phyloP scores from a whole-genome alignment of 352 stramenopile species.

The Phytophthora citrophthora region DNA sequence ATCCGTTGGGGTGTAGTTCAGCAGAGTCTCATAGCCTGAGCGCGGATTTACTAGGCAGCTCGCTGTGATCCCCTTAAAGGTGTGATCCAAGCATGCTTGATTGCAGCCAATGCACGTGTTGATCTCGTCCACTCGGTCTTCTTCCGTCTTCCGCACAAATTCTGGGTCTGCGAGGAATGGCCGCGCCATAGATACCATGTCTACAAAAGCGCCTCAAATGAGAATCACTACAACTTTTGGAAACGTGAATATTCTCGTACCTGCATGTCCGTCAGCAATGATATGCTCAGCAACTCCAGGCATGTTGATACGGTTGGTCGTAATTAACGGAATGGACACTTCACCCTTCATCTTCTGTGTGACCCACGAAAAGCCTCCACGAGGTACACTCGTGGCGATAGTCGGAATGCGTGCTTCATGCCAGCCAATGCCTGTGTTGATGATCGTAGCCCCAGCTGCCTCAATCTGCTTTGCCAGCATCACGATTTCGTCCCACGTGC shows the following conservation, averaged over 20 bases:
- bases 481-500: conserved; percentile 89
- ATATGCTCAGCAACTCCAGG: conserved; percentile 92
- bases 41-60: conserved; percentile 97
- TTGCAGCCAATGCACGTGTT: conserved; percentile 99
- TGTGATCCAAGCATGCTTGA: conserved; percentile 97
- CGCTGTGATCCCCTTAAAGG: conserved; percentile 94
- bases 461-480: conserved; percentile 92
- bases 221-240: neutral
- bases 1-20: conserved; percentile 74
- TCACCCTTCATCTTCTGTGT: conserved; percentile 92
- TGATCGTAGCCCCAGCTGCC: conserved; percentile 93
- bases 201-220: conserved; percentile 16
- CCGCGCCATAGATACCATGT: conserved; percentile 89
- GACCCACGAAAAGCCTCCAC: conserved; percentile 94
- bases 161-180: conserved; percentile 96
- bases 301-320: conserved; percentile 98
- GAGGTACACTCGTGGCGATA: conserved; percentile 96
- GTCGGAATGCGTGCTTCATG: conserved; percentile 97
- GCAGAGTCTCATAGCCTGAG: conserved; percentile 94
- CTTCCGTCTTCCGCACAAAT: conserved; percentile 93
- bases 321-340: conserved; percentile 94
- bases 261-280: conserved; percentile 81
- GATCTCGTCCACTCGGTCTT: conserved; percentile 92
- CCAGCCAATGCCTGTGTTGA: conserved; percentile 99
- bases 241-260: conserved; percentile 8